Conservation (phyloP, 2,329 filamentous ascomycete species). For the Pyrenochaeta sp. region DNA sequence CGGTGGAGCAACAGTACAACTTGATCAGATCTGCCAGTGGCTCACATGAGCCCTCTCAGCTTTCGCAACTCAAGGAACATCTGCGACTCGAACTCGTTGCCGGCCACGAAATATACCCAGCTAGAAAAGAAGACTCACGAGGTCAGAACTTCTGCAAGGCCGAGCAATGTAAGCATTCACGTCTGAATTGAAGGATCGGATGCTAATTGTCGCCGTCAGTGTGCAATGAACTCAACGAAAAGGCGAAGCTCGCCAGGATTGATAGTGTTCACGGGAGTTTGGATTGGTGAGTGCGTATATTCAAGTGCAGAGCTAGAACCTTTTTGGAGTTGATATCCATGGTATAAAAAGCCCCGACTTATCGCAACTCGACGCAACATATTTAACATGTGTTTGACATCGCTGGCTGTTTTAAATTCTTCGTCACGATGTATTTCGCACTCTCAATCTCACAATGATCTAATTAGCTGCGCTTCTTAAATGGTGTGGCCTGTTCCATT, state of each 20-base stretch:
- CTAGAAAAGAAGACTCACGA: constrained; percentile 15
- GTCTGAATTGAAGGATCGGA: not conserved
- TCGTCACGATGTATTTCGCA: no score
- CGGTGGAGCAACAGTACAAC: constrained; percentile 12
- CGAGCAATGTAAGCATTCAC: constrained; percentile 24
- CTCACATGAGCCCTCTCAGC: constrained; percentile 4
- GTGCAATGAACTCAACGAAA: not conserved
- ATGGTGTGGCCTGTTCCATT: no score
- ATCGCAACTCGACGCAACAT: no score
- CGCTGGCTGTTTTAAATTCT: no score
- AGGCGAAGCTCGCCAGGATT: constrained; percentile 1
- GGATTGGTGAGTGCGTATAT: not conserved
- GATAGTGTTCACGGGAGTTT: not conserved
- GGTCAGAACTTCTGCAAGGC: constrained; percentile 29
- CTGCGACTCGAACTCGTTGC: constrained; percentile 30
- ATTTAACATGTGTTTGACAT: no score
- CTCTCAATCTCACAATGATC: no score
- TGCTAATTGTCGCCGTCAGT: not conserved
- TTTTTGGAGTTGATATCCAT: no score
- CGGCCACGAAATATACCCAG: constrained; percentile 35
- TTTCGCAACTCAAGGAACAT: constrained; percentile 33
- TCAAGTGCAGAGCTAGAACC: no score
- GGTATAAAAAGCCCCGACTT: no score
- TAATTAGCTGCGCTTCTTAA: no score
- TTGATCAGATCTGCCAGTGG: not conserved